Evolutionary conservation across 768 basidiomycete species (phyloP).

Genomic region (Tephrocybe sp.): DNA sequence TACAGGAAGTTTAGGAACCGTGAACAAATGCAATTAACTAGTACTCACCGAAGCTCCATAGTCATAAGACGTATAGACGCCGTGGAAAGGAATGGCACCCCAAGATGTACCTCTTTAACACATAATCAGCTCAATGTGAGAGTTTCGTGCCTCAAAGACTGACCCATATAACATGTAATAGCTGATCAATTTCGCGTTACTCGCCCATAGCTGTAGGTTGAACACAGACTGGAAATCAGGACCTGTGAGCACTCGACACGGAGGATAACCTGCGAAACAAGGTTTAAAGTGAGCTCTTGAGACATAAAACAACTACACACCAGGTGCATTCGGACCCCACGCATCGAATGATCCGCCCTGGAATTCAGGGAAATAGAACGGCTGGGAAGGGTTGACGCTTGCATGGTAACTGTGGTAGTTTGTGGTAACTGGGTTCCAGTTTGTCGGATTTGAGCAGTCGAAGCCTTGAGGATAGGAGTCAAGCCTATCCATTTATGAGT

Average conservation of each 20-base stretch:
- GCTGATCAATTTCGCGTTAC: constrained; percentile 77
- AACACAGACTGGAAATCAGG: constrained; percentile 78
- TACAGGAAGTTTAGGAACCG: constrained; percentile 16
- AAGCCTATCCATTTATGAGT: constrained; percentile 28
- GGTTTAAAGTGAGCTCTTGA: background rate
- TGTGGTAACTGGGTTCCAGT: constrained; percentile 62
- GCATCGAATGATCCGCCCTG: constrained; percentile 80
- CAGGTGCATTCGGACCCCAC: constrained; percentile 75
- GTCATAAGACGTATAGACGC: constrained; percentile 79
- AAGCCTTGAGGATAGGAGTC: constrained; percentile 79
- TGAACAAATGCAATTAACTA: background rate
- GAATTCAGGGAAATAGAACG: constrained; percentile 73
- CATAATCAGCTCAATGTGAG: background rate
- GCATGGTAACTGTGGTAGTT: constrained; percentile 67
- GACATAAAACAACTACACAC: constrained; percentile 22
- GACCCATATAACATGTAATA: constrained; percentile 88
- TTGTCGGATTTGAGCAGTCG: constrained; percentile 71
- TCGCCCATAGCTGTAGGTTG: constrained; percentile 74
- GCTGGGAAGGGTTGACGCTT: constrained; percentile 46
- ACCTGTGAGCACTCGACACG: constrained; percentile 66
- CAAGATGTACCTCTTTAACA: constrained; percentile 75
- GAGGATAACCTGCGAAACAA: constrained; percentile 48
- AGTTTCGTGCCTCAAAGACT: constrained; percentile 6
- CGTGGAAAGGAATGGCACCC: constrained; percentile 78
- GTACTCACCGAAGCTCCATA: constrained; percentile 59